Evolutionary conservation across 305 asterid species (phyloP), one percentile per base, ranked within the genome.

Genomic region (Solanum hybrid): DNA sequence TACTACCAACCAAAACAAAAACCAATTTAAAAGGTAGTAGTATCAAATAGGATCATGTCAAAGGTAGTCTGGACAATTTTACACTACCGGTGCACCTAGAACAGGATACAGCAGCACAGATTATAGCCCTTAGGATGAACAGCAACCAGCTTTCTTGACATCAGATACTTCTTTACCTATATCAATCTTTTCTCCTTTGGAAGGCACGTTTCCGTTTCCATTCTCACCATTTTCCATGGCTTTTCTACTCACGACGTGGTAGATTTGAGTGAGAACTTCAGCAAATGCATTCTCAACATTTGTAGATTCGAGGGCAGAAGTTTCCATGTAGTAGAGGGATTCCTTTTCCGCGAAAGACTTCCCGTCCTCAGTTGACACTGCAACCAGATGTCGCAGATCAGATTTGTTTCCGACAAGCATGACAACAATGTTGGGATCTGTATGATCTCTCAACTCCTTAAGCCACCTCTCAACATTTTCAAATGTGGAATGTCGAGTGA

Each of bases 361-460:
- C 36, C 96, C 98, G 3, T 95, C 98, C 61, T 96, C 98, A 11
- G 95, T 92, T 13, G 95, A 86, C 82, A 96, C 98, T 3, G 98
- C 98, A 86, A 94, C 95, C 64, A 95, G 94, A 92, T 95, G 98
- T 67, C 96, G 95, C 16, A 96, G 98, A 93, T 95, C 98, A n/a
- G 96, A 94, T 90, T 96, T 96, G 94, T 95, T 96, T 86, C 98
- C 98, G 0, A 95, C 94, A 4, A 95, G 97, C 98, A 95, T 95
- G 89, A 94, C 97, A 4, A 95, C 97, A 5, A 95, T 93, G 92
- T 95, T 94, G 87, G 98, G 97, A 77, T 96, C 98, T 0, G 98
- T 96, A 90, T 96, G 98, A 76, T 95, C 97, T 86, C 98, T 90
- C 92, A 96, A 8, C 91, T 96, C 98, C 88, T 88, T 91, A n/a